A percentile compares a stretch with the other conserved stretches of the same genome.
These are phyloP conservation scores for Epichloe amarillans DNA, from an alignment of 2,329 filamentous ascomycete species.

Conservation along the genomic window DNA sequence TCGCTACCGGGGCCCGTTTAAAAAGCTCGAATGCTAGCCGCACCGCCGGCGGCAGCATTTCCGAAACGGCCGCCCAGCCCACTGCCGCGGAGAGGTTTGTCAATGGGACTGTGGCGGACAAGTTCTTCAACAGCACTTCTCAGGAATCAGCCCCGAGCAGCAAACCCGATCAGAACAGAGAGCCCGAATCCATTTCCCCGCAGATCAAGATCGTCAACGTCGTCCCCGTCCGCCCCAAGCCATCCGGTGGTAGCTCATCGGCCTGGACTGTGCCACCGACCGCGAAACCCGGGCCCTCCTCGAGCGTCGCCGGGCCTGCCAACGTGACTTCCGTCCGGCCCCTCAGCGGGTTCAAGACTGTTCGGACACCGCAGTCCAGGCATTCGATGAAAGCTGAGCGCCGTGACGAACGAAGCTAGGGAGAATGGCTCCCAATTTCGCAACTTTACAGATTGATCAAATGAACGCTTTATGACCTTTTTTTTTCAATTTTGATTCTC, in stretches of 20 bases:
- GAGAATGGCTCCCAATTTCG: background rate
- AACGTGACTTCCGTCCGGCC: background rate
- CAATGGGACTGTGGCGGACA: background rate
- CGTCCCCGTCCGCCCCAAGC: background rate
- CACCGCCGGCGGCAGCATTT: background rate
- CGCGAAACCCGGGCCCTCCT: background rate
- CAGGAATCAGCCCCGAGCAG: background rate
- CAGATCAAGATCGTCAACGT: background rate
- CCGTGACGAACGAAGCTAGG: background rate
- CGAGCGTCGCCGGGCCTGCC: background rate
- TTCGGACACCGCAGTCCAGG: background rate
- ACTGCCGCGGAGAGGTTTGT: background rate
- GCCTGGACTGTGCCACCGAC: background rate
- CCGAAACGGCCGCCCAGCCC: background rate
- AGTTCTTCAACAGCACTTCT: background rate
- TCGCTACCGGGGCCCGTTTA: background rate
- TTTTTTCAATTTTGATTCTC: background rate
- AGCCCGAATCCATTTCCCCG: background rate
- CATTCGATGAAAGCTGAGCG: background rate
- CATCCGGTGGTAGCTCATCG: background rate
- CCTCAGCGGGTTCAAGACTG: background rate
- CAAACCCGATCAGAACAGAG: background rate
- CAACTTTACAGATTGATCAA: background rate
- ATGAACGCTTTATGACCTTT: background rate
- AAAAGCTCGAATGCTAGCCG: background rate